Percentiles rank a stretch among this genome's conserved stretches.
These are phyloP conservation scores for Sclerotinia trifoliorum DNA, from an alignment of 2,329 filamentous ascomycete genomes.

Conservation along the genomic window DNA sequence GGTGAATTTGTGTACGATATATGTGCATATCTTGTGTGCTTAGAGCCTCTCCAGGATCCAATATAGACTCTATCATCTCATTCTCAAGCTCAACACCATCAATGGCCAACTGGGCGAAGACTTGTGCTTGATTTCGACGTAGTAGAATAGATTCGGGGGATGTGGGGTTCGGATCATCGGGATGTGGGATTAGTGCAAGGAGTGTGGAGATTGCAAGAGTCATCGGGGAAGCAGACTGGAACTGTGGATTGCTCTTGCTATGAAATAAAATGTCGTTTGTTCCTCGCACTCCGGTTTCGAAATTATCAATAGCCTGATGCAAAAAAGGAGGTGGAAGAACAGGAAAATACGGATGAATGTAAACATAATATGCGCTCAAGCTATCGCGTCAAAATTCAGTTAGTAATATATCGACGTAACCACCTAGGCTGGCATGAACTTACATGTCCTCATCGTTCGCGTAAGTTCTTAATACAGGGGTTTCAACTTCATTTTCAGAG, in stretches of 20 bases:
- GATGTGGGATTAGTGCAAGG: slow-evolving; percentile 49
- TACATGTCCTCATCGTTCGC: slow-evolving; percentile 35
- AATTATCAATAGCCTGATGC: slow-evolving; percentile 32
- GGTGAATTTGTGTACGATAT: slow-evolving; percentile 45
- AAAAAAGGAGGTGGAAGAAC: slow-evolving; percentile 47
- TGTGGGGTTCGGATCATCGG: slow-evolving; percentile 37
- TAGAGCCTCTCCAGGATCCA: slow-evolving; percentile 48
- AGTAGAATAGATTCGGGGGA: slow-evolving; percentile 45
- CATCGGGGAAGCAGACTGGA: slow-evolving; percentile 46
- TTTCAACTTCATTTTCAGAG: not conserved
- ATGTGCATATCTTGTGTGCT: slow-evolving; percentile 30
- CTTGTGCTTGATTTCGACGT: slow-evolving; percentile 49
- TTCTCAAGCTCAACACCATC: slow-evolving; percentile 50
- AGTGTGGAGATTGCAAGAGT: slow-evolving; percentile 50
- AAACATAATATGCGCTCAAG: slow-evolving; percentile 52
- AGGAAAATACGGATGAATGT: slow-evolving; percentile 52
- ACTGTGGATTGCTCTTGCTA: slow-evolving; percentile 40
- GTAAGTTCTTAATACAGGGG: slow-evolving; percentile 29
- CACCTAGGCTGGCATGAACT: slow-evolving; percentile 6
- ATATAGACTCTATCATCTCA: slow-evolving; percentile 48
- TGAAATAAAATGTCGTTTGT: slow-evolving; percentile 38
- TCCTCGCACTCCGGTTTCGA: slow-evolving; percentile 33
- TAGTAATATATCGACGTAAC: not conserved
- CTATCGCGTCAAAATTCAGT: slow-evolving; percentile 32
- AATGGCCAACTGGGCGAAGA: slow-evolving; percentile 48